Evolutionary conservation across 768 basidiomycete genomes (phyloP), one percentile per base, ranked within the genome.

Genomic region (Amanita subjunquillea): DNA sequence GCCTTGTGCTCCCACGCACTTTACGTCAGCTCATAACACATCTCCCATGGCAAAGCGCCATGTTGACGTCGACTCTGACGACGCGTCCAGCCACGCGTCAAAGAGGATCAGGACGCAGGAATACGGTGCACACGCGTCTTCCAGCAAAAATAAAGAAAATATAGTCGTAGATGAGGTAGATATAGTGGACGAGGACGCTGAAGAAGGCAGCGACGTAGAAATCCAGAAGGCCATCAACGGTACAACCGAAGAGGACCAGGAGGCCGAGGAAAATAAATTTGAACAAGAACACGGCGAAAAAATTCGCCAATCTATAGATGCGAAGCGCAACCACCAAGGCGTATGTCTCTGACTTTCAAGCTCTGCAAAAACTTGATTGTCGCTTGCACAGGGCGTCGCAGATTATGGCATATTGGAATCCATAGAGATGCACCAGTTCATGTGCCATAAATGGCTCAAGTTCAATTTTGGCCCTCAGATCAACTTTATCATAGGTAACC

Each of bases 401-500:
- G 85, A 94, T 48, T 79, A 85, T 59, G 95, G 94, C 4, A 84
- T 97, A 58, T 88, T 97, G 55, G 86, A 91, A 59, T 74, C 76
- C 32, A 78, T 96, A 40, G 86, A 92, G 62, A 82, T 91, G 79
- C 76, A 82, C 61, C 85, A 97, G 62, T 98, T 98, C 69, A 95
- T 98, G 93, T 96, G 93, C 66, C 94, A 98, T 69, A 77, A 82
- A 64, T 83, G 76, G 66, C 73, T 93, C 42, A 83, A 76, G 1
- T 90, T 96, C 67, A 76, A 78, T 2, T 91, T 98, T 57, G 91
- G 92, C 0, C 85, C 88, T 7, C 91, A 94, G 65, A 89, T 99
- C 62, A 99, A 98, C 69, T 98, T 98, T 62, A 89, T 99, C 59
- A 95, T 95, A 37, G 92, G 91, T 84, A 59, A 38, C 78, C 60